Base-by-base conservation (phyloP, 345 rosid genomes). In the Salix brachista region DNA sequence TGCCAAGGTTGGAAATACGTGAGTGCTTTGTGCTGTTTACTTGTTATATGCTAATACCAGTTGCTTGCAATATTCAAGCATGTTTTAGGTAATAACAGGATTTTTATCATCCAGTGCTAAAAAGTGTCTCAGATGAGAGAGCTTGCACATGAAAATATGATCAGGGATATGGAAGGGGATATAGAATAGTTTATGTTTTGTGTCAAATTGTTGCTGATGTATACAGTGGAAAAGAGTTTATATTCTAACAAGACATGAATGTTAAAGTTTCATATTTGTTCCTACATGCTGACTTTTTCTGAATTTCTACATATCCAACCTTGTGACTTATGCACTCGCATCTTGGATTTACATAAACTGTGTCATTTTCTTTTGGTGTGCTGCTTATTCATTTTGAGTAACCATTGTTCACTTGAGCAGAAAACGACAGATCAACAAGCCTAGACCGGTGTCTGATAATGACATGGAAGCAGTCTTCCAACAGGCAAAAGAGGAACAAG, bases 1-100 rank as follows among this genome's bases (percentile, higher is more conserved):
- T 79, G 88, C 88, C 8, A 89, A 80, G 84, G 97, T 93, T 58
- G 97, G 96, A 82, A 91, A 93, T 78, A 88, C 80, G 94, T 93
- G 73, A 86, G 97, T 88, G 26, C 65, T 28, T 26, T 71, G 66
- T 62, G 73, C 72, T 5, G 56, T 50, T 34, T 42, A 39, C 32
- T 77, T 41, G 60, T 71, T 61, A 54, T 56, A 8, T 60, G 6
- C 64, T 19, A 18, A 17, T 23, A 54, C 32, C 18, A 30, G 16
- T 58, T 70, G 34, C 28, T 58, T 77, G 34, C 28, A 32, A n/a
- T 30, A 9, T 61, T 70, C 18, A 1, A 44, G 8, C 37, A 12
- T 13, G 34, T 61, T 62, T 46, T 46, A 8, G n/a, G 48, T 32
- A 61, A 34, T 12, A 30, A 46, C 36, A 23, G 2, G 60, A 25